Evolutionary conservation across 2,329 filamentous ascomycete genomes (phyloP).

Genomic region (Cladosporium cucumerinum): DNA sequence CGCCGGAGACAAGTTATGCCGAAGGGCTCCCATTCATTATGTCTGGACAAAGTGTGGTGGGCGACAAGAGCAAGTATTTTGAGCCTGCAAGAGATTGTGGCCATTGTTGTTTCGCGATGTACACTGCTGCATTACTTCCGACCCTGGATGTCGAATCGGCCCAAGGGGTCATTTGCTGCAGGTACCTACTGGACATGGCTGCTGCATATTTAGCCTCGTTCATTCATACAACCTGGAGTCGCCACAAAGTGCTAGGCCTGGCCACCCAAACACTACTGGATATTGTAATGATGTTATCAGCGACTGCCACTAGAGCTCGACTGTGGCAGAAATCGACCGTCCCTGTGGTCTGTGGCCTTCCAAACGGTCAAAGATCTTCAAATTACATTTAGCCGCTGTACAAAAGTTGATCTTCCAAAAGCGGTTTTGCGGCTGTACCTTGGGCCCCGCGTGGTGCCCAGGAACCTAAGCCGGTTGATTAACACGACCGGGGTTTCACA

Average conservation of each 20-base stretch:
- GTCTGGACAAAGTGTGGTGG: neutral
- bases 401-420: conserved; percentile 5
- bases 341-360: neutral
- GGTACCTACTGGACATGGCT: neutral
- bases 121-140: neutral
- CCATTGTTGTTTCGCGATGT: neutral
- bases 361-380: neutral
- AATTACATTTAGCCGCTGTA: conserved; percentile 10
- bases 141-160: neutral
- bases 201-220: conserved; percentile 11
- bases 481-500: neutral
- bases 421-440: neutral
- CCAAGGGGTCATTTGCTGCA: neutral
- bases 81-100: neutral
- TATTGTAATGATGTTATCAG: neutral
- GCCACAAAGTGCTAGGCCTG: neutral
- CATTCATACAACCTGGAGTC: neutral
- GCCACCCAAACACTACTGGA: neutral
- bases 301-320: neutral
- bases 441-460: conserved; percentile 14
- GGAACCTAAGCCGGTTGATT: conserved; percentile 15
- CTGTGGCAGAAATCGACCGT: neutral
- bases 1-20: neutral
- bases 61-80: neutral
- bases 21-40: neutral